A percentile compares a stretch with the other conserved stretches of the same genome.
Evolutionary conservation across 495 filamentous ascomycete species (phyloP).

Genomic region (Lindgomyces ingoldianus): DNA sequence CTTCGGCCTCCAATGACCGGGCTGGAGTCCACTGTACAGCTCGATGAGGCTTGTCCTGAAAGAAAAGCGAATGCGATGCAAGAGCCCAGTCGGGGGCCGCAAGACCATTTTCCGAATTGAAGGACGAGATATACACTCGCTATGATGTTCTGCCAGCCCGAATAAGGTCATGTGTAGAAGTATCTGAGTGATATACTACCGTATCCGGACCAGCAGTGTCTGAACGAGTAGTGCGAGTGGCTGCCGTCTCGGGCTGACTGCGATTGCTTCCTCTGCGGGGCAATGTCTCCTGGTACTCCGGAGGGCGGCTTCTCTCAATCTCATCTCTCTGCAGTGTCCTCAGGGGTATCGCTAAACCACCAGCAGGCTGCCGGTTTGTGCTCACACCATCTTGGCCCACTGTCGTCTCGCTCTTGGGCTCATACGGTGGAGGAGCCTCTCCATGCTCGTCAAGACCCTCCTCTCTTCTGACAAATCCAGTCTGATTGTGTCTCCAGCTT

Average conservation of each 20-base stretch:
- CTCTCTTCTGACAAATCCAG: constrained; percentile 29
- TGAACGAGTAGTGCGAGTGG: not conserved
- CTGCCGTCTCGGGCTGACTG: not conserved
- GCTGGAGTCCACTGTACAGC: no score
- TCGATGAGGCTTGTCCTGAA: no score
- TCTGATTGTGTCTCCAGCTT: constrained; percentile 33
- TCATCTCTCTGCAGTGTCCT: constrained; percentile 40
- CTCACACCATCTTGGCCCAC: constrained; percentile 10
- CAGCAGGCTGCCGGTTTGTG: not conserved
- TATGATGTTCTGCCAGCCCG: not conserved
- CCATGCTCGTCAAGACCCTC: constrained; percentile 50
- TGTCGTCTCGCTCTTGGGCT: constrained; percentile 24
- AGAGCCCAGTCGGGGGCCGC: no score
- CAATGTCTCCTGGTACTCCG: constrained; percentile 33
- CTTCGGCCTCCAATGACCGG: no score
- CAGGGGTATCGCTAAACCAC: constrained; percentile 38
- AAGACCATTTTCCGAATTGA: no score
- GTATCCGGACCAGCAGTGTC: not conserved
- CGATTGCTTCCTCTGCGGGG: not conserved
- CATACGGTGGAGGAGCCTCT: constrained; percentile 49
- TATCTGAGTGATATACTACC: not conserved
- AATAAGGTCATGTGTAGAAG: not conserved
- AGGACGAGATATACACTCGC: no score
- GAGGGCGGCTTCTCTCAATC: constrained; percentile 38
- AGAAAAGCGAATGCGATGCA: no score